Percentiles rank a stretch among this genome's conserved stretches.
phyloP scores from a whole-genome alignment of 208 protist genomes.

The Phytomonas sp. region DNA sequence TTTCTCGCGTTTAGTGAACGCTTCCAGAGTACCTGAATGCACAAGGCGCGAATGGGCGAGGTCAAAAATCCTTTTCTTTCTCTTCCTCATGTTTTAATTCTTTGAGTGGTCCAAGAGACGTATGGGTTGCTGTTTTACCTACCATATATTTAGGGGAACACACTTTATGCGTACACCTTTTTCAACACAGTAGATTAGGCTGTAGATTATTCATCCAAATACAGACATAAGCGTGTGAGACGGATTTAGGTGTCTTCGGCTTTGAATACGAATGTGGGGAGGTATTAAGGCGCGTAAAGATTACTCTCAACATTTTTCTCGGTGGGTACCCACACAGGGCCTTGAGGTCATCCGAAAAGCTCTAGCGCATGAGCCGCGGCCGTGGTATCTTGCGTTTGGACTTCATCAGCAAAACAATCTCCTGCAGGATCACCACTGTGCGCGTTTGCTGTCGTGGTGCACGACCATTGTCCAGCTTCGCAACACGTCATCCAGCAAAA shows the following conservation, averaged over 20 bases:
- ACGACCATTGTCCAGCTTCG: constrained; percentile 54
- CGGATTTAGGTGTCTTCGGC: neutral
- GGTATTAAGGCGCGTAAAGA: constrained; percentile 65
- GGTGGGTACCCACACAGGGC: constrained; percentile 58
- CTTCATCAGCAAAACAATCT: constrained; percentile 67
- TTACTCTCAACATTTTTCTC: constrained; percentile 59
- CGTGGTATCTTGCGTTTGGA: constrained; percentile 68
- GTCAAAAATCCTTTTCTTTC: neutral
- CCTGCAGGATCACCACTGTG: constrained; percentile 71
- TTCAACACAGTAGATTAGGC: neutral
- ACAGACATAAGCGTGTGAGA: neutral
- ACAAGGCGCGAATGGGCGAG: neutral
- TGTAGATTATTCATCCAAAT: neutral
- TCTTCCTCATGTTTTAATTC: neutral
- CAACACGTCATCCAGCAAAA: constrained; percentile 18
- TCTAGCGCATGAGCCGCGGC: constrained; percentile 72
- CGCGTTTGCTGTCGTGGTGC: constrained; percentile 71
- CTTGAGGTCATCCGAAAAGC: constrained; percentile 49
- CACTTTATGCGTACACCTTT: neutral
- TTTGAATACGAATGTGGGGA: constrained; percentile 57
- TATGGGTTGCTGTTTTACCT: neutral
- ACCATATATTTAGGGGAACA: neutral
- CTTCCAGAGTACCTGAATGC: neutral
- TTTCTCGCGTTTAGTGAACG: too few species aligned
- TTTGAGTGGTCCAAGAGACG: neutral